Evolutionary conservation across 331 rosid species (phyloP).

Genomic region (Dryas integrifolia): DNA sequence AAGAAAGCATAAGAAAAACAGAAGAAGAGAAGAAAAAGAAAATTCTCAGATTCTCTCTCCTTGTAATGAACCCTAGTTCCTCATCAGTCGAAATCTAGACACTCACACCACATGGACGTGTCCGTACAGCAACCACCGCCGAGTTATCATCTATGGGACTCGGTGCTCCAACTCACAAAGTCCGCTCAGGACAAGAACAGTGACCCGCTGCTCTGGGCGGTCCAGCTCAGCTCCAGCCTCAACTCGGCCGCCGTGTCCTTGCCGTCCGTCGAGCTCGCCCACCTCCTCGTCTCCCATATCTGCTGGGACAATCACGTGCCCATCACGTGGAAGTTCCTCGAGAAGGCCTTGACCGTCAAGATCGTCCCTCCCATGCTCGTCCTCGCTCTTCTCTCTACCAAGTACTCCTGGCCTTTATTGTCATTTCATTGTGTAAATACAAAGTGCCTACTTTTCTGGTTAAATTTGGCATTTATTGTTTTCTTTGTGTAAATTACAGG

Average conservation of each 20-base stretch:
- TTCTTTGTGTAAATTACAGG: conserved; percentile 34
- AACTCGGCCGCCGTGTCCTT: conserved; percentile 47
- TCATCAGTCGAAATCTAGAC: background rate
- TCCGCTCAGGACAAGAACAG: conserved; percentile 65
- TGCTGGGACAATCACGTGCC: conserved; percentile 83
- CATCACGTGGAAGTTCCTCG: conserved; percentile 78
- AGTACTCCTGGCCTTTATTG: conserved; percentile 27
- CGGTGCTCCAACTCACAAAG: conserved; percentile 63
- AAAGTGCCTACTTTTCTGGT: conserved; percentile 6
- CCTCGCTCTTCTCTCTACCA: conserved; percentile 67
- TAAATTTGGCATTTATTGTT: conserved; percentile 3
- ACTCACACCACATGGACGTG: conserved; percentile 30
- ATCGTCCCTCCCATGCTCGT: conserved; percentile 74
- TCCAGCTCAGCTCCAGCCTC: conserved; percentile 49
- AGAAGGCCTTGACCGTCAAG: conserved; percentile 56
- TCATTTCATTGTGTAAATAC: background rate
- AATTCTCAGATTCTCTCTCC: background rate
- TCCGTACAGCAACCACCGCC: conserved; percentile 25
- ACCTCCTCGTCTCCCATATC: conserved; percentile 65
- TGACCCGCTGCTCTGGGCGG: conserved; percentile 70
- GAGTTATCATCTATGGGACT: conserved; percentile 52
- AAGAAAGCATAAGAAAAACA: background rate
- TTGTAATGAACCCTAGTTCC: conserved; percentile 3
- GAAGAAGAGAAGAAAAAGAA: background rate
- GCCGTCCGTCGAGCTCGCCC: conserved; percentile 73